Evolutionary conservation across 805 yeast genomes (phyloP), one percentile per base, ranked within the genome.

Genomic region (Ogataea methanolica): DNA sequence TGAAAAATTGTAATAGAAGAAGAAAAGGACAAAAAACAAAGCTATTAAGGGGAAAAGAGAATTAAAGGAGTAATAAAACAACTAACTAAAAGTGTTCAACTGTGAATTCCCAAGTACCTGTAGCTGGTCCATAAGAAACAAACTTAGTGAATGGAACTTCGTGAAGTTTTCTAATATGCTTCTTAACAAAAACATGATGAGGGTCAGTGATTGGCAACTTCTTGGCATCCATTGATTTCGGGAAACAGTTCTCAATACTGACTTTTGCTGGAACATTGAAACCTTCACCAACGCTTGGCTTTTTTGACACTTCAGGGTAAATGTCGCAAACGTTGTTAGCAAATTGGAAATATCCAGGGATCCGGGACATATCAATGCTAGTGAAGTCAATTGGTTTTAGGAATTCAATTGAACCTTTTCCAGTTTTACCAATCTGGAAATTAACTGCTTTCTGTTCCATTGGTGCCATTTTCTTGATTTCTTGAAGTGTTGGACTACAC

Each of bases 371-470:
- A 3, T 85, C 75, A 55, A 83, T 73, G 4, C 80, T 67, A 0
- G 96, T 80, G 54, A 94, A 73, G 65, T 94, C 97, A 41, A 94
- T 95, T 0, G 97, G 95, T 45, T 76, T 72, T 43, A 80, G 62
- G 63, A 91, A 94, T 60, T 83, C 85, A 42, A 94, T 76, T 45
- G 79, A 72, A 41, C 99, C 99, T 59, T 72, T 80, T 47, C 83
- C 83, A 51, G 76, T 76, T 54, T 94, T 83, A 5, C 98, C 99
- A 50, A 94, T 80, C 15, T 76, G 76, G 62, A 91, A 82, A 45
- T 73, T 57, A 22, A 94, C 85, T 6, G 75, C 59, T 46, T 85
- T 80, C 43, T 89, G 74, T 51, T 88, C 84, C 9, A 80, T 67
- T 36, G 87, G 71, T 0, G 88, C 65, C 75, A 79, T 73, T 16